phyloP scores from a whole-genome alignment of 306 rosid species.

The Fagus crenata region DNA sequence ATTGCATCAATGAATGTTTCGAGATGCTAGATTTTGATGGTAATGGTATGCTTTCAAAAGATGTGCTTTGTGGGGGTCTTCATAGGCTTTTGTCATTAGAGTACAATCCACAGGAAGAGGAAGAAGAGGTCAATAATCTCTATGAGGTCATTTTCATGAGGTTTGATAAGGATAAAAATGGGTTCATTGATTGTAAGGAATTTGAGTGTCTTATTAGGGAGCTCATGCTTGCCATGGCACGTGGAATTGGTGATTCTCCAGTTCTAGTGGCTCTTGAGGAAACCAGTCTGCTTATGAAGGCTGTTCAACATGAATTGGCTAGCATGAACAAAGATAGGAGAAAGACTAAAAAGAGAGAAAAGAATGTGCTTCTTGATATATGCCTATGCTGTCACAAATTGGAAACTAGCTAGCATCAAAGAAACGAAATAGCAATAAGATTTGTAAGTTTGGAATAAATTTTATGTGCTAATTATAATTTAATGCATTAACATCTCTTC shows the following conservation, averaged over 20 bases:
- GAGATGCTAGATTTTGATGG: conserved; percentile 38
- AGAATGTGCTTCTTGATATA: conserved; percentile 13
- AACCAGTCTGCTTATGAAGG: conserved; percentile 52
- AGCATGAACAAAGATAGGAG: background rate
- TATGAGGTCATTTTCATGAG: conserved; percentile 38
- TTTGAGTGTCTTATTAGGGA: conserved; percentile 50
- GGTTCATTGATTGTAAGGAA: conserved; percentile 35
- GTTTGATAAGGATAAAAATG: conserved; percentile 52
- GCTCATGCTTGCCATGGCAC: conserved; percentile 60
- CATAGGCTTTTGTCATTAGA: conserved; percentile 45
- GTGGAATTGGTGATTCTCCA: conserved; percentile 60
- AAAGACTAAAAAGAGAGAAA: background rate
- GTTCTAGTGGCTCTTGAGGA: conserved; percentile 47
- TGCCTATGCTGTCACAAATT: background rate
- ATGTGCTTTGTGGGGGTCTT: conserved; percentile 38
- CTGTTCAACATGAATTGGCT: conserved; percentile 52
- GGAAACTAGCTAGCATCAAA: too few relatives aligned
- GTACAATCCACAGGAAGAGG: conserved; percentile 20
- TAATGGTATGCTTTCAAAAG: conserved; percentile 45
- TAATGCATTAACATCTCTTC: too few relatives aligned
- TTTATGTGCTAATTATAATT: too few relatives aligned
- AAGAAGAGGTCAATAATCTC: conserved; percentile 19
- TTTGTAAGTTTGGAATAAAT: too few relatives aligned
- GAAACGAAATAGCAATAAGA: too few relatives aligned
- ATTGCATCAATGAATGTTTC: conserved; percentile 42